Evolutionary conservation across 768 basidiomycete genomes (phyloP).

Genomic region (Daedaleopsis sinensis): DNA sequence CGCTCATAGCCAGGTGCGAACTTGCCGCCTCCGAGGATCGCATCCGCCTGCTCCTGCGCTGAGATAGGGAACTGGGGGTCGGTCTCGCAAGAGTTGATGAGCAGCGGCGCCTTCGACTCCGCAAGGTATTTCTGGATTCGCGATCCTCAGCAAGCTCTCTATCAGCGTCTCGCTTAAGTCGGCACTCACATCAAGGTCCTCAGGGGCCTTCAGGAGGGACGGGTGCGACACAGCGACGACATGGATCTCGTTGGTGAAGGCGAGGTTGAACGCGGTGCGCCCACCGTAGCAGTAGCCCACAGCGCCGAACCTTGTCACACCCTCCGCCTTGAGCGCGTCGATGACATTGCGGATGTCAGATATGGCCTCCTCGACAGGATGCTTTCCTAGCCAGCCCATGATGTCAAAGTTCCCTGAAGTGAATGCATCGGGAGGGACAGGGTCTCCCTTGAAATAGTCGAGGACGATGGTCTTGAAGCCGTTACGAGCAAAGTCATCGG

Average conservation of each 20-base stretch:
- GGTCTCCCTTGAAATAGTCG: slow-evolving; percentile 42
- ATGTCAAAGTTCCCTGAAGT: slow-evolving; percentile 32
- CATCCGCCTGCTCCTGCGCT: too few species aligned
- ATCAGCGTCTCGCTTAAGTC: too few species aligned
- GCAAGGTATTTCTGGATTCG: slow-evolving; percentile 44
- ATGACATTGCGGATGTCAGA: slow-evolving; percentile 60
- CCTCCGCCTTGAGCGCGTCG: slow-evolving; percentile 55
- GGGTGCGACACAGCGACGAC: slow-evolving; percentile 61
- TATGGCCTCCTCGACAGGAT: slow-evolving; percentile 27
- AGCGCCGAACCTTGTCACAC: slow-evolving; percentile 59
- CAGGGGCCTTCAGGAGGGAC: slow-evolving; percentile 57
- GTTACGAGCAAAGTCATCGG: slow-evolving; percentile 47
- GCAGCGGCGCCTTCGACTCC: slow-evolving; percentile 53
- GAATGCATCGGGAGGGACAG: slow-evolving; percentile 29
- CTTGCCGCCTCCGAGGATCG: too few species aligned
- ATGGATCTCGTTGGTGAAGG: slow-evolving; percentile 53
- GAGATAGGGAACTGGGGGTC: too few species aligned
- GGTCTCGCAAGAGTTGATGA: too few species aligned
- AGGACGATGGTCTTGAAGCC: slow-evolving; percentile 41
- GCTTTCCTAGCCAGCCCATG: slow-evolving; percentile 37
- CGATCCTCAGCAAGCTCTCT: not conserved
- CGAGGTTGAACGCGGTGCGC: slow-evolving; percentile 64
- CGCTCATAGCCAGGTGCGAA: too few species aligned
- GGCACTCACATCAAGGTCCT: slow-evolving; percentile 58
- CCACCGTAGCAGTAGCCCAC: slow-evolving; percentile 75